A percentile compares a stretch with the other conserved stretches of the same genome.
phyloP scores from a whole-genome alignment of 179 eudicot species.

The Vitellaria paradoxa region DNA sequence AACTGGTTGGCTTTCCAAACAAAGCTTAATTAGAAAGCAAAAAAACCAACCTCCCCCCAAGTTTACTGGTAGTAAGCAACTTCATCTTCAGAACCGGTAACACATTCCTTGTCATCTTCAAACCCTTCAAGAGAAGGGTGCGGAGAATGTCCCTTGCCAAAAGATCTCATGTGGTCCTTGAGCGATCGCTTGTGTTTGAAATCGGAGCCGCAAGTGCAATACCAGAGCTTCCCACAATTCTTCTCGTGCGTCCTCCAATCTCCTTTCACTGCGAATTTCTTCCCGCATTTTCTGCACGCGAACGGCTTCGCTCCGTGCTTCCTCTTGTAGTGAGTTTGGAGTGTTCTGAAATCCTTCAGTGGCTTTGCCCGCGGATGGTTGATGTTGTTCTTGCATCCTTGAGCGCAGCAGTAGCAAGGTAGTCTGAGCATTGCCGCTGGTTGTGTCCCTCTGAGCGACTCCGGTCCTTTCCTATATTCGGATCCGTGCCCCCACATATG shows the following conservation, averaged over 20 bases:
- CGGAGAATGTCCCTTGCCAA: constrained; percentile 70
- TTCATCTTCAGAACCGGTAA: constrained; percentile 59
- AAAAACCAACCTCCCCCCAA: too few species aligned
- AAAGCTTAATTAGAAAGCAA: too few species aligned
- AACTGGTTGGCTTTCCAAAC: too few species aligned
- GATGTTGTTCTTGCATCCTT: constrained; percentile 87
- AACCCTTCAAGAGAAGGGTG: constrained; percentile 58
- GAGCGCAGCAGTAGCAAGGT: constrained; percentile 80
- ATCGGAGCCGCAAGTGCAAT: constrained; percentile 78
- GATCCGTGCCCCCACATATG: constrained; percentile 97
- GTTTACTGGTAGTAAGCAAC: not conserved
- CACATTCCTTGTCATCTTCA: constrained; percentile 42
- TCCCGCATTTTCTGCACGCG: constrained; percentile 62
- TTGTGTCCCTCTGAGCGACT: constrained; percentile 67
- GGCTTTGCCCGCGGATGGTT: constrained; percentile 80
- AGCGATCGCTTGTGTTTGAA: constrained; percentile 85
- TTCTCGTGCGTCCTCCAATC: constrained; percentile 92
- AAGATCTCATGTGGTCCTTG: constrained; percentile 74
- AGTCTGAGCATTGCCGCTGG: constrained; percentile 79
- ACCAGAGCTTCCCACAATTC: constrained; percentile 86
- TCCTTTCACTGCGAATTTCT: constrained; percentile 75
- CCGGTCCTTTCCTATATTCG: constrained; percentile 69
- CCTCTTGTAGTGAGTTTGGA: constrained; percentile 83
- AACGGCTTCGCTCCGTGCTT: constrained; percentile 79
- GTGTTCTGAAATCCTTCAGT: constrained; percentile 76